Conservation (phyloP, 257 asterid genomes). For the Solanum habrochaites region DNA sequence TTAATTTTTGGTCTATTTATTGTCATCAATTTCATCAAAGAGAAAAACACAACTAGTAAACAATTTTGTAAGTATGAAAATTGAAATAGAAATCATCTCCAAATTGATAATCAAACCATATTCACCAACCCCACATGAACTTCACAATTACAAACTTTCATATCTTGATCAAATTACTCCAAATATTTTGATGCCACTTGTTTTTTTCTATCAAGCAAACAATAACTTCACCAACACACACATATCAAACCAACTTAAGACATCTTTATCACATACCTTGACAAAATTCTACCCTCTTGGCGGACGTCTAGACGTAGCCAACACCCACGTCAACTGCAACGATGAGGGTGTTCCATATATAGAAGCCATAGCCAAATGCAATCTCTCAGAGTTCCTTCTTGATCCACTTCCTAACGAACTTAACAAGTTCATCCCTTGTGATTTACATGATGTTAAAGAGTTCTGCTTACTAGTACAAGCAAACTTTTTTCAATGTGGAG, state of each 20-base stretch:
- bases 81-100: constrained; percentile 21
- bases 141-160: constrained; percentile 21
- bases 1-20: neutral
- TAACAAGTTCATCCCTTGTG: constrained; percentile 25
- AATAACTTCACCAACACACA: constrained; percentile 1
- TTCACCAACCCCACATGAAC: constrained; percentile 26
- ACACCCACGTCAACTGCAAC: constrained; percentile 23
- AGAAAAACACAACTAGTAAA: neutral
- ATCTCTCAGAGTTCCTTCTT: constrained; percentile 7
- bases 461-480: constrained; percentile 8
- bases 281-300: constrained; percentile 37
- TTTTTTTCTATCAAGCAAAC: constrained; percentile 24
- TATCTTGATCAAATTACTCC: constrained; percentile 30
- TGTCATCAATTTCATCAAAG: neutral
- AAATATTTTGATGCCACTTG: constrained; percentile 18
- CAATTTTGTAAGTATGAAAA: constrained; percentile 3
- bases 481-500: constrained; percentile 30
- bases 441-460: constrained; percentile 5
- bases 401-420: constrained; percentile 14
- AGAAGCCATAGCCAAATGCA: constrained; percentile 20
- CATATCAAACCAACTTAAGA: constrained; percentile 15
- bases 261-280: constrained; percentile 27
- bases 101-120: constrained; percentile 22
- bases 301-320: constrained; percentile 20
- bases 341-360: constrained; percentile 29